Base-by-base conservation (phyloP, 352 stramenopile genomes). In the Thraustotheca clavata region DNA sequence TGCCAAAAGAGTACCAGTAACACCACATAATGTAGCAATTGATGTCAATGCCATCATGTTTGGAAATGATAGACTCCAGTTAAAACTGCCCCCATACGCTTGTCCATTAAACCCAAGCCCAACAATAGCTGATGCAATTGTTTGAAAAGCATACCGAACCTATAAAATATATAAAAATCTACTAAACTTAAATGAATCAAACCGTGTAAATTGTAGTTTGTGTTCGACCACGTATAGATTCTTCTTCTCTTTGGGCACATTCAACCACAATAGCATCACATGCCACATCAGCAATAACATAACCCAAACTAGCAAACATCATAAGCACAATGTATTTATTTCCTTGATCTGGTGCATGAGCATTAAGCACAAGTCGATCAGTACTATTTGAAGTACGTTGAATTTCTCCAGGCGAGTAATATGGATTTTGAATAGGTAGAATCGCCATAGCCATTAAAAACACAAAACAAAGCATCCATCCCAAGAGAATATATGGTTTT, bases 281-380 rank as follows among this genome's bases (percentile, higher is more conserved):
- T 31, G 86, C 79, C 0, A 93, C 80, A 69, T 95, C 91, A 3
- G 87, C 84, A 49, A 95, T 76, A 38, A 96, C 87, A 55, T 91
- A 94, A 0, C 88, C 88, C 11, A 94, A 69, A 22, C 83, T 94
- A 0, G 85, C 87, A 12, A 92, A 24, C 16, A 86, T 78, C 74
- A 96, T 86, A 27, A 74, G 70, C 5, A 89, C 40, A 0, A 89
- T 63, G 60, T 85, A 92, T 16, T 59, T 68, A 0, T 69, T 76
- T 7, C 74, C 80, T 14, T 71, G 68, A 24, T 71, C 59, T 11
- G 74, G 71, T 12, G 80, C 80, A 3, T 83, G 34, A 7, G 57
- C 40, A 16, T 74, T 55, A 22, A 68, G 0, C 29, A 65, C 38
- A 32, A 20, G n/a, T 27, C 57, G 57, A 6, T 32, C 3, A 27